phyloP scores from a whole-genome alignment of 148 eudicot genomes.

The Silene latifolia region DNA sequence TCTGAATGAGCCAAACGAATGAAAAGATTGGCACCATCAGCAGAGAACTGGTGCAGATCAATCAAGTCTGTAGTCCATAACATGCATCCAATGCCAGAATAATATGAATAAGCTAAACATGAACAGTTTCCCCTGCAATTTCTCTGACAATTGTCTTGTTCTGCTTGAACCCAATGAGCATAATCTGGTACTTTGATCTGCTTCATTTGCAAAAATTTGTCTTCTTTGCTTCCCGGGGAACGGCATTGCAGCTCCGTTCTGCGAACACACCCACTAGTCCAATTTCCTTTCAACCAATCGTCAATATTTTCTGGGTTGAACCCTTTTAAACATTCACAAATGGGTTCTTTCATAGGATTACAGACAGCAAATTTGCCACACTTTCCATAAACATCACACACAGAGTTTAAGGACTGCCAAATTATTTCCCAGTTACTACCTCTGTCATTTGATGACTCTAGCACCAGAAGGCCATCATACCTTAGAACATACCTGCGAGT shows the following conservation, averaged over 20 bases:
- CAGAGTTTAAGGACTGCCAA: slow-evolving; percentile 11
- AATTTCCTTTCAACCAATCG: slow-evolving; percentile 45
- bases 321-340: slow-evolving; percentile 48
- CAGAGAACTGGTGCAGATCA: slow-evolving; percentile 33
- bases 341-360: slow-evolving; percentile 11
- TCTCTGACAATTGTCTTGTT: slow-evolving; percentile 27
- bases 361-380: slow-evolving; percentile 48
- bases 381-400: slow-evolving; percentile 40
- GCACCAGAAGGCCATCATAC: too few species aligned
- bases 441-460: too few species aligned
- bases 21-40: slow-evolving; percentile 32
- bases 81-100: slow-evolving; percentile 42
- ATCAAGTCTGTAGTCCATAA: slow-evolving; percentile 33
- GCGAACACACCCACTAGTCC: slow-evolving; percentile 53
- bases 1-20: slow-evolving; percentile 41
- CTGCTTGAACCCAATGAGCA: background rate
- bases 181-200: slow-evolving; percentile 38
- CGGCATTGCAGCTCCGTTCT: slow-evolving; percentile 32
- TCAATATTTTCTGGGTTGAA: slow-evolving; percentile 26
- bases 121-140: slow-evolving; percentile 37
- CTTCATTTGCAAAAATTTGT: slow-evolving; percentile 36
- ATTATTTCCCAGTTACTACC: background rate
- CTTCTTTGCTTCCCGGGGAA: slow-evolving; percentile 19
- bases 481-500: too few species aligned
- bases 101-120: slow-evolving; percentile 40